A percentile compares a stretch with the other conserved stretches of the same genome.
Evolutionary conservation across 768 basidiomycete species (phyloP).

Genomic region (Lactarius hatsudake): DNA sequence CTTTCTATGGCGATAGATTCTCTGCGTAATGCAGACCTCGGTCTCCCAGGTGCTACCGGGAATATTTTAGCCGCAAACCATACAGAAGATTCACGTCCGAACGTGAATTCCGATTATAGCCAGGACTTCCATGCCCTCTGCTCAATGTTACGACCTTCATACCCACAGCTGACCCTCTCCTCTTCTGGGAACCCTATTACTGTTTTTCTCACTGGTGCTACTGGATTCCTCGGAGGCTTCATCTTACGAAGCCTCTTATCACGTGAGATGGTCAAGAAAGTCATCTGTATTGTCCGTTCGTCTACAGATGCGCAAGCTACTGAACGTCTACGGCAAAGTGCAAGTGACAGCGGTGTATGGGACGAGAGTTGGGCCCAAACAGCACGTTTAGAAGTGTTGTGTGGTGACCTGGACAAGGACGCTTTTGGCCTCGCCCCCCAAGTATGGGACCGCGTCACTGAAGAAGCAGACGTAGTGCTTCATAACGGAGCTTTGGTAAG

Average conservation of each 20-base stretch:
- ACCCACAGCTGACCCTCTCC: constrained; percentile 57
- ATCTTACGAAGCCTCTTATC: constrained; percentile 77
- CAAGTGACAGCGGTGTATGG: constrained; percentile 84
- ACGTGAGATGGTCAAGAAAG: constrained; percentile 70
- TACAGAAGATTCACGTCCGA: background rate
- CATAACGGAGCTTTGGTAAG: constrained; percentile 97
- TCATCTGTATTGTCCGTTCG: constrained; percentile 89
- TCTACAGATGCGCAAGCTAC: constrained; percentile 58
- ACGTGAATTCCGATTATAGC: constrained; percentile 41
- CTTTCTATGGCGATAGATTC: constrained; percentile 75
- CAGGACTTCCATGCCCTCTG: constrained; percentile 70
- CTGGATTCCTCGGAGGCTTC: constrained; percentile 95
- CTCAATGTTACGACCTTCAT: constrained; percentile 55
- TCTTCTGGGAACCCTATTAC: constrained; percentile 56
- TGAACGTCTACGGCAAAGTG: constrained; percentile 64
- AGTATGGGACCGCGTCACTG: constrained; percentile 64
- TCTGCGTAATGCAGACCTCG: constrained; percentile 77
- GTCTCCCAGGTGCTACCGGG: constrained; percentile 47
- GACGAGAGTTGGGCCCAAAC: constrained; percentile 73
- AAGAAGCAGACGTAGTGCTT: constrained; percentile 76
- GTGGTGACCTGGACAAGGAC: constrained; percentile 78
- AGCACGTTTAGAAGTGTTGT: constrained; percentile 71
- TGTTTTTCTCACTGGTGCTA: constrained; percentile 94
- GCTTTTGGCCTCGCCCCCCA: constrained; percentile 66
- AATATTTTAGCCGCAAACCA: constrained; percentile 1